Conservation (phyloP, 176 grass and related monocot species). For the Oryza glumipatula region DNA sequence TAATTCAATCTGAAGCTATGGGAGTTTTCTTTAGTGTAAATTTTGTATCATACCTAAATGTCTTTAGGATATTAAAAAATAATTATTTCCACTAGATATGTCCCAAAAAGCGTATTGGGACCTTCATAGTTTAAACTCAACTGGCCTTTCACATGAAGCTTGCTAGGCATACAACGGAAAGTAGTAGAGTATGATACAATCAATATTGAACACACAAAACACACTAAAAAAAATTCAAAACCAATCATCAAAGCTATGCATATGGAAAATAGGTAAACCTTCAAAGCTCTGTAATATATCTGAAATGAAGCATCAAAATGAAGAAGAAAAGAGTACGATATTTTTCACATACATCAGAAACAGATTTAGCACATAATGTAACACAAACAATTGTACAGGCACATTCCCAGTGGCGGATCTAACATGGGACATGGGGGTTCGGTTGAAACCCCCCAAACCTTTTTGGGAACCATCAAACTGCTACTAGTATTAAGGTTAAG, state of each 20-base stretch:
- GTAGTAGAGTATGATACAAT: constrained; percentile 1
- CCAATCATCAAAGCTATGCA: not conserved
- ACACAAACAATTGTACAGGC: not conserved
- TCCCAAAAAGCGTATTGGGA: too few species aligned
- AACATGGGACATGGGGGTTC: too few species aligned
- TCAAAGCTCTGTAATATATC: not conserved
- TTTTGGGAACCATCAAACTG: too few species aligned
- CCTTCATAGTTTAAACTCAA: not conserved
- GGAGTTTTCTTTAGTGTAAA: not conserved
- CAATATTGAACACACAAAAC: constrained; percentile 9
- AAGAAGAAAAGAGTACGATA: not conserved
- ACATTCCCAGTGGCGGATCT: not conserved
- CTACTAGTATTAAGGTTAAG: too few species aligned
- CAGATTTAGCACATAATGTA: not conserved
- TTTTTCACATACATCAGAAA: not conserved
- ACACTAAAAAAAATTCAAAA: not conserved
- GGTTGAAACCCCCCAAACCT: too few species aligned
- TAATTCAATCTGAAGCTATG: not conserved
- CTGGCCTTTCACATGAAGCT: not conserved
- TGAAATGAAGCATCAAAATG: not conserved
- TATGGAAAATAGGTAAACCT: not conserved
- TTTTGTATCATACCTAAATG: not conserved
- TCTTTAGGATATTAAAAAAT: not conserved
- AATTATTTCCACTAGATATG: not conserved
- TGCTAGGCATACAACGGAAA: not conserved